Percentiles rank a stretch among this genome's conserved stretches.
These are phyloP conservation scores for Globisporangium uncinulatum DNA, from an alignment of 352 stramenopile species.

Conservation along the genomic window DNA sequence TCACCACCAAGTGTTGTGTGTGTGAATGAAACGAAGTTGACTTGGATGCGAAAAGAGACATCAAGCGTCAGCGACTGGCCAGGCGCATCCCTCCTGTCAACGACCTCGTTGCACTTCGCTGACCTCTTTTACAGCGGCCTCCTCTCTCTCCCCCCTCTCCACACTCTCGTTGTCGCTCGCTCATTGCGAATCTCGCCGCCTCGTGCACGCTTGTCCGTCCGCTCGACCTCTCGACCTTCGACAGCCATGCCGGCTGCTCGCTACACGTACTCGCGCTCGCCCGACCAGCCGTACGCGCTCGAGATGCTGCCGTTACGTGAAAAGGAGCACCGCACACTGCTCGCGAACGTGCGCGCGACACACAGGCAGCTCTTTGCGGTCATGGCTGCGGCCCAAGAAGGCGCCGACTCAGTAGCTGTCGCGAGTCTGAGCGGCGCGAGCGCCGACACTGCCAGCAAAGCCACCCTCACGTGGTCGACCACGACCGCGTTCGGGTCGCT, in stretches of 20 bases:
- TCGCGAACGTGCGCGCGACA: conserved; percentile 19
- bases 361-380: conserved; percentile 37
- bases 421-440: conserved; percentile 20
- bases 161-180: not conserved
- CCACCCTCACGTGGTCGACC: conserved; percentile 58
- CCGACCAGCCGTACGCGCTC: conserved; percentile 42
- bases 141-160: not conserved
- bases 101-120: no score
- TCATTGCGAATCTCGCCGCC: not conserved
- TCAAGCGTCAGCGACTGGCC: no score
- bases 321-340: conserved; percentile 25
- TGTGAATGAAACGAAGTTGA: no score
- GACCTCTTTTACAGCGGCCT: not conserved
- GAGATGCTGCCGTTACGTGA: conserved; percentile 34
- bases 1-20: no score
- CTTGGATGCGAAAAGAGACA: no score
- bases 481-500: conserved; percentile 44
- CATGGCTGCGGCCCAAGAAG: conserved; percentile 25
- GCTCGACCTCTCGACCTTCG: not conserved
- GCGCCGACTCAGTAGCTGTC: conserved; percentile 23
- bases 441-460: conserved; percentile 19
- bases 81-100: no score
- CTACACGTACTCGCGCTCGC: conserved; percentile 40
- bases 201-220: not conserved
- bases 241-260: not conserved